Evolutionary conservation across 2,329 filamentous ascomycete species (phyloP), one percentile per base, ranked within the genome.

Genomic region (Fusarium oxysporum): DNA sequence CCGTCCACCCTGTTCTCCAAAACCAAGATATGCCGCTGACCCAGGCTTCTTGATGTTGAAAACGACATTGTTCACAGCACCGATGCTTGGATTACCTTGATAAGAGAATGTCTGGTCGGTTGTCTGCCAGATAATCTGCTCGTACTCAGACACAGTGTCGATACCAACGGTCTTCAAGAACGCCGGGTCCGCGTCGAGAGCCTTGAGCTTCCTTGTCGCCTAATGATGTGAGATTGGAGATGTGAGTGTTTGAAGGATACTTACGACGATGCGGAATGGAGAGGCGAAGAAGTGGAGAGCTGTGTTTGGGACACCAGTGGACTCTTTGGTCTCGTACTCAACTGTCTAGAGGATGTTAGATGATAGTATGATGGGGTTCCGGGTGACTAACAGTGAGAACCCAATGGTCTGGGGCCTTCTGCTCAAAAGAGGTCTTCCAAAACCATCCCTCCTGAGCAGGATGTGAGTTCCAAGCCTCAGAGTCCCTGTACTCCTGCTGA

Each of bases 51-150:
- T 44, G 16, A 62, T 44, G 3, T 33, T 57, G 50, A 62, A 40
- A n/a, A 62, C 50, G 2, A 62, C 59, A 62, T 45, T 62, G 16
- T 62, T 62, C 21, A 62, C 35, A 0, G 25, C 38, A 2, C 21
- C 19, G 2, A 57, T 57, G 6, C 1, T 23, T 6, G 8, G 14
- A 10, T 62, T n/a, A 19, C 21, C 17, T 32, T 57, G 32, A n/a
- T 62, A 62, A 10, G 40, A 45, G 23, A 62, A 62, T 0, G 51
- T n/a, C 32, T 62, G 50, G 5, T 62, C 40, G 8, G 50, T 62
- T 9, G 59, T 62, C 25, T 62, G 59, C 59, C 59, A 62, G 21
- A 62, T 33, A 4, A 62, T 57, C 25, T 62, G 40, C 17, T 62
- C 59, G 6, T 30, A 30, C 7, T 57, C 50, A 5, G 50, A 23